Evolutionary conservation across 331 rosid genomes (phyloP), one percentile per base, ranked within the genome.

Genomic region (Pyracantha coccinea): DNA sequence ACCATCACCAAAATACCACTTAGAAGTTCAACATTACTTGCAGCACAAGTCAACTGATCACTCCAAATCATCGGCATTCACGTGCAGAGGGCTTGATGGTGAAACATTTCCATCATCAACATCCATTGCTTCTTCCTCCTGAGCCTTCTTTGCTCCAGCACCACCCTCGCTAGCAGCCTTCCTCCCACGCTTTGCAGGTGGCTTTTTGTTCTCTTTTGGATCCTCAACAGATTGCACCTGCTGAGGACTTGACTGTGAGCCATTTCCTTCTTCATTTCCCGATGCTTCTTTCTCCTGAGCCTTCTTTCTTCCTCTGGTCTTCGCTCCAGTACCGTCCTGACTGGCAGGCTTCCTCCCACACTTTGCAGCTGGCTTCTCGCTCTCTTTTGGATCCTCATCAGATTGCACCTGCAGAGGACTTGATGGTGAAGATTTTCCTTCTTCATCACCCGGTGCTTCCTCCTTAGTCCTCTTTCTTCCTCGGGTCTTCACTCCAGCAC

Each of bases 201-300:
- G 23, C 2, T n/a, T 54, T 54, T n/a, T 54, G 25, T 21, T 54
- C 59, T n/a, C 59, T 21, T 54, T 54, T n/a, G 75, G 23, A 35
- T 71, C 81, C 17, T 35, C 75, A 35, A 75, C 81, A 41, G 79
- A 72, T 62, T 38, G 59, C 81, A 83, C 66, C 33, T 71, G 77
- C 41, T 78, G 84, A 76, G 85, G 84, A 76, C 87, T 82, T 59
- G 83, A 81, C 11, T 88, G 88, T 3, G 86, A 84, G 78, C 78
- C 77, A 75, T 74, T 72, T 57, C 78, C 81, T 66, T 73, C 79
- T 59, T 41, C 33, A 60, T 60, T 31, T 4, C 16, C 77, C 33
- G 41, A 50, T 45, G 17, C 68, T 80, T 66, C 66, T 5, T 25
- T 31, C 66, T 60, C 28, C 75, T 31, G 41, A 44, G 57, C 41